phyloP scores from a whole-genome alignment of 192 early-diverging fungal species.

The Gonapodya prolifera region DNA sequence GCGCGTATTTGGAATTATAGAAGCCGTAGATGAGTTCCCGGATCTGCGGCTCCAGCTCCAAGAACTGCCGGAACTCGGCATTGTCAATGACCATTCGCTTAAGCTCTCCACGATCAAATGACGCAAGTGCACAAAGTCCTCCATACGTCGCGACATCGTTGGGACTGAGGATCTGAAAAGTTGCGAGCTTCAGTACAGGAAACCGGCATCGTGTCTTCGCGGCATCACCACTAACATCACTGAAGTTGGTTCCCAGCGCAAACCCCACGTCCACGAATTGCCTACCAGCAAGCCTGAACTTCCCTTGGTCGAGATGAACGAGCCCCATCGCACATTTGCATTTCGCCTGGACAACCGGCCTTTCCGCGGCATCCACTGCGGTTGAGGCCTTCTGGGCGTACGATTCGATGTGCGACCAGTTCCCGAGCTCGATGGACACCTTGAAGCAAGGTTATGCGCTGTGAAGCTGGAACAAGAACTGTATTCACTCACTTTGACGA shows the following conservation, averaged over 20 bases:
- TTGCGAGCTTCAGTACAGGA: slow-evolving; percentile 13
- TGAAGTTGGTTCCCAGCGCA: slow-evolving; percentile 27
- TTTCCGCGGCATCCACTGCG: slow-evolving; percentile 47
- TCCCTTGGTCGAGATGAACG: slow-evolving; percentile 40
- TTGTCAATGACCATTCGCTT: slow-evolving; percentile 61
- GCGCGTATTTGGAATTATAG: slow-evolving; percentile 59
- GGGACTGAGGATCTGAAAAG: slow-evolving; percentile 43
- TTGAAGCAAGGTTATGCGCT: slow-evolving; percentile 13
- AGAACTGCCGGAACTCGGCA: slow-evolving; percentile 52
- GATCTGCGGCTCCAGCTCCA: slow-evolving; percentile 74
- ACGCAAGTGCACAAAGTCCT: slow-evolving; percentile 61
- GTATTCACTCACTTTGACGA: slow-evolving; percentile 46
- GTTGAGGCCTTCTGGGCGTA: slow-evolving; percentile 61
- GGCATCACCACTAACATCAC: slow-evolving; percentile 18
- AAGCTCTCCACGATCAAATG: slow-evolving; percentile 59
- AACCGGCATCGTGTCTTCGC: not conserved
- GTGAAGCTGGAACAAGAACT: not conserved
- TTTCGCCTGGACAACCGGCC: slow-evolving; percentile 38
- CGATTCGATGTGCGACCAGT: slow-evolving; percentile 53
- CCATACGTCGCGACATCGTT: slow-evolving; percentile 76
- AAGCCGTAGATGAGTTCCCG: slow-evolving; percentile 58
- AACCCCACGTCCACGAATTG: slow-evolving; percentile 46
- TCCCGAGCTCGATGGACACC: slow-evolving; percentile 53
- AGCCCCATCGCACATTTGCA: slow-evolving; percentile 53
- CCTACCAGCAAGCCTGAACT: slow-evolving; percentile 46